Evolutionary conservation across 164 flowering plant species (phyloP), one percentile per base, ranked within the genome.

Genomic region (Stephania japonica): DNA sequence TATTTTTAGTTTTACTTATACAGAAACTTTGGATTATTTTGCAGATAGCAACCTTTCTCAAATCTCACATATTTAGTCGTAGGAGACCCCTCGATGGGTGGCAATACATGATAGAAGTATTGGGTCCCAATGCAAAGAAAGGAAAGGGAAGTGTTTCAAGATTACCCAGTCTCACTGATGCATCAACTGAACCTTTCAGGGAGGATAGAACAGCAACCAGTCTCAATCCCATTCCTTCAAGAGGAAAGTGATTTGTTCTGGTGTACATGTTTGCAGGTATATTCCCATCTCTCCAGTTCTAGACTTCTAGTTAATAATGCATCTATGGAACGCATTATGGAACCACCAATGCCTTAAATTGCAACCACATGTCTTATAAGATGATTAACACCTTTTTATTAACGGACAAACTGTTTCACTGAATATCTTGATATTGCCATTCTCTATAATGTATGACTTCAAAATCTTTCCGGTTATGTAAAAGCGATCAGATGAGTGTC

Each of bases 41-140:
- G 84, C 91, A 96, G 98, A 90, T 96, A 69, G 99, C 97, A 16
- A 91, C 97, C 71, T 96, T 96, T 74, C 88, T 96, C 75, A 96
- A 93, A 79, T 85, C 88, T 11, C 98, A 92, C 81, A 96, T 96
- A 85, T 96, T 96, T 84, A 96, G 99, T 80, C 85, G 97, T 73
- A 85, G 97, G 80, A 84, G 98, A 80, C 97, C 99, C 12, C 85
- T 96, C 44, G 98, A 96, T 78, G 99, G 99, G 42, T 96, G 99
- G 99, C 93, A 88, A 61, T 92, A 93, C 88, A 96, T 96, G 99
- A 93, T 96, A 74, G 99, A 96, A 80, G 95, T 83, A 81, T 72
- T 96, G 47, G 98, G 99, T 25, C 99, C 99, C 59, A 90, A 96
- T 83, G 91, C 99, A 11, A 89, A 71, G 83, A 92, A 77, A 84